Evolutionary conservation across 306 rosid species (phyloP), one percentile per base, ranked within the genome.

Genomic region (Pachyrhizus erosus): DNA sequence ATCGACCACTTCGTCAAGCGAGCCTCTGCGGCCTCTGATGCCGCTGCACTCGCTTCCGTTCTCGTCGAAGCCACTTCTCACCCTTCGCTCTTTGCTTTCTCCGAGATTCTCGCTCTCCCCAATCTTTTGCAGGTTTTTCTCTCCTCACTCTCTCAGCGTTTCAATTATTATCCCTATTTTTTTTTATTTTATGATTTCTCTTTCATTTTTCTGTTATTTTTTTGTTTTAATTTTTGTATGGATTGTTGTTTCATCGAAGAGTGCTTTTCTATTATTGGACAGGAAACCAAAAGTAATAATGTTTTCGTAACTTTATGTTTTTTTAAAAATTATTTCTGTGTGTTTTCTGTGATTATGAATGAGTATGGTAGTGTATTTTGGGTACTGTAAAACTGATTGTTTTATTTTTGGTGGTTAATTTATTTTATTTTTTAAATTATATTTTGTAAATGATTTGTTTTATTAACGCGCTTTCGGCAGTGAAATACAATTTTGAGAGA

Each of bases 11-110:
- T 91, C 76, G 94, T 93, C 23, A 91, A 93, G 90, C 96, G 85
- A 71, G 99, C 96, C 45, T 89, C 91, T 37, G 72, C 91, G 31
- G 76, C 87, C 26, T 83, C 91, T 62, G 78, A 87, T 48, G 88
- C 94, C 66, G 67, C 92, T 0, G 89, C 91, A 6, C 89, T 96
- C 49, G 77, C 74, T 55, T 70, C 94, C 3, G 77, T 93, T 24
- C 81, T 93, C 52, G 79, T 81, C 18, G 97, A 96, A 31, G 97
- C 93, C 74, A 96, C 94, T 42, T 96, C 98, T 46, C 91, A 96
- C 84, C 94, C 99, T 31, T 92, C 91, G 1, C 98, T 96, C 76
- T 96, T 96, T 39, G 97, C 98, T 65, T 93, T 96, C 89, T 89
- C 99, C 9, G 99, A 96, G 92, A 89, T 96, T 90, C 94, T 96